These are phyloP conservation scores for Verbena officinalis DNA, from an alignment of 257 asterid genomes.

Conservation along the genomic window DNA sequence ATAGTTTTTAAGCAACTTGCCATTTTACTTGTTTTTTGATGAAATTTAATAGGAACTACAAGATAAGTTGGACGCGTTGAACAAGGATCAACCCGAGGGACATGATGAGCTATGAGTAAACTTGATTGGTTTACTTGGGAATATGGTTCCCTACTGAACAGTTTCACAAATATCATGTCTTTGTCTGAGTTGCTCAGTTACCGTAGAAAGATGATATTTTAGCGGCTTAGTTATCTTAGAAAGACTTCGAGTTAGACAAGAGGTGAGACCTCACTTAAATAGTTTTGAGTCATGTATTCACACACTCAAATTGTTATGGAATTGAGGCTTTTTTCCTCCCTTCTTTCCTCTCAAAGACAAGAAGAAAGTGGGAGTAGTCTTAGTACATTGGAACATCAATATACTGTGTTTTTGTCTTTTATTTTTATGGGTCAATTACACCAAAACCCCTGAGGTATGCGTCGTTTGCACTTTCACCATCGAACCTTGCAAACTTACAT, in stretches of 20 bases:
- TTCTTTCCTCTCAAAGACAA: constrained; percentile 13
- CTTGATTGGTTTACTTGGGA: constrained; percentile 11
- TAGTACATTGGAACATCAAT: background rate
- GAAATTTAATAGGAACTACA: constrained; percentile 63
- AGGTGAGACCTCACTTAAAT: no score
- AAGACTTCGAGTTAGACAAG: no score
- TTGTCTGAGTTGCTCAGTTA: background rate
- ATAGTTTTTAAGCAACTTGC: background rate
- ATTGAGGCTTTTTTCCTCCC: constrained; percentile 16
- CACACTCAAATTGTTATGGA: constrained; percentile 10
- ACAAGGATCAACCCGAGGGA: constrained; percentile 56
- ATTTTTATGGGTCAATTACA: no score
- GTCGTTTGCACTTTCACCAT: no score
- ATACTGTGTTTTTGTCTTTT: background rate
- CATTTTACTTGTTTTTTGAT: background rate
- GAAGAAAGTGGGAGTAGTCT: constrained; percentile 30
- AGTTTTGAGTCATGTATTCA: no score
- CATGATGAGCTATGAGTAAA: constrained; percentile 78
- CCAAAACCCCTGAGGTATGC: no score
- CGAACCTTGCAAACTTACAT: no score
- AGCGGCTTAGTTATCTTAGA: background rate
- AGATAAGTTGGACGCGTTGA: constrained; percentile 62
- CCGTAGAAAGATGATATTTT: background rate
- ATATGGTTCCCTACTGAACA: background rate
- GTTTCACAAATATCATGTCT: background rate